Evolutionary conservation across 345 rosid species (phyloP), one percentile per base, ranked within the genome.

Genomic region (Rhodamnia argentea): DNA sequence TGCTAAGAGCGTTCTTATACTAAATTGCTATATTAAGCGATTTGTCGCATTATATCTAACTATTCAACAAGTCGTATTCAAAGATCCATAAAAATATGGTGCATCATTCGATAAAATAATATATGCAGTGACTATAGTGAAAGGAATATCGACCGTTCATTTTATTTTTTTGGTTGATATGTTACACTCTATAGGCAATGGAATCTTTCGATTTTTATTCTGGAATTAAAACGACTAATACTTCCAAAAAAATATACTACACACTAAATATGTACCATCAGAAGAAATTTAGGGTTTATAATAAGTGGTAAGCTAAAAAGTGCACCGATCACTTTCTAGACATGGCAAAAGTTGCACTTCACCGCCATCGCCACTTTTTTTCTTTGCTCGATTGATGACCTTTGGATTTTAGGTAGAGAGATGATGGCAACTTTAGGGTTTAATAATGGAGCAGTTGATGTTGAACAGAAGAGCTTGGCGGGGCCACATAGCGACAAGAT

Each of bases 371-470:
- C 59, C 59, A 11, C 51, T 32, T 54, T 83, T 52, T 83, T 52
- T 22, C 59, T 83, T 53, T 52, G 26, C 50, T 83, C 20, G 62
- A 83, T 51, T 83, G 84, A 83, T 83, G 32, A 26, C 57, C 60
- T 83, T 53, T 83, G 84, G 84, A 83, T 83, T 53, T 83, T 83
- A 83, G 50, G 84, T 54, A 83, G 84, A 29, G 84, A 42, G 62
- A 54, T 83, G 84, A 83, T 40, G 59, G 84, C 62, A 29, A 53
- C 42, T 64, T 75, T 57, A 87, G 83, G 47, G 47, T n/a, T 47
- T 50, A 52, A 83, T 83, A 70, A 37, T 70, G 81, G 81, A 70
- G 81, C 20, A 70, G 81, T 70, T 70, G 81, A 37, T 70, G 47
- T 1, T 70, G 81, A 70, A 37, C 81, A 10, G 20, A 13, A 32